Evolutionary conservation across 73 alveolate genomes (phyloP), one percentile per base, ranked within the genome.

Genomic region (Urostyla sp.): DNA sequence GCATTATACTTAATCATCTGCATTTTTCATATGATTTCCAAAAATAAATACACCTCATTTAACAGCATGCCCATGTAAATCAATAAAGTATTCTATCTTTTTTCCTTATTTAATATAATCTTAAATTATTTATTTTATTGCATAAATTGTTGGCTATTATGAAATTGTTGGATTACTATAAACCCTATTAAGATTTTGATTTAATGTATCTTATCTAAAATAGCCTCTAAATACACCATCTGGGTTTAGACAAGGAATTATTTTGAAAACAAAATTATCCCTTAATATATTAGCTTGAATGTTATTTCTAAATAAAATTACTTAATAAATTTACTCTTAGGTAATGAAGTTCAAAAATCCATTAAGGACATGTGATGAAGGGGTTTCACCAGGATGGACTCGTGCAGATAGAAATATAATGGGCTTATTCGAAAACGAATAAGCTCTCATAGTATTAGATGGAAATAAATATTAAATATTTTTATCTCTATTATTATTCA

Each of bases 381-480:
- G 99, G 7, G 98, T 96, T 84, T 96, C 99, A 4, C 99, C 99
- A 0, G 99, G 99, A 76, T 96, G 99, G 8, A 96, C 99, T 51
- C 99, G 87, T 1, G 98, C 36, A 52, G 88, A 51, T 10, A 87
- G 46, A 21, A 87, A 45, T 15, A 87, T 72, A 0, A 81, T 55
- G 18, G 59, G 51, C 43, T 87, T 87, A 0, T n/a, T 49, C 76
- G 23, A 69, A 69, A 5, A 45, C 30, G 35, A 16, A 69, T 2
- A 84, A 79, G 40, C 85, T 79, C 31, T 75, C 55, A 18, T 16
- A 18, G 53, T 40, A 34, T 43, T 50, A 15, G 60, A 69, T 1
- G 91, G 89, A 44, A 82, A 84, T 20, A 78, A 38, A 18, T 86
- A 88, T 44, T 59, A 58, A 16, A 88, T 46, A 7, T 53, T 32